A percentile compares a stretch with the other conserved stretches of the same genome.
Evolutionary conservation across 768 basidiomycete genomes (phyloP).

Genomic region (Gautieria morchelliformis): DNA sequence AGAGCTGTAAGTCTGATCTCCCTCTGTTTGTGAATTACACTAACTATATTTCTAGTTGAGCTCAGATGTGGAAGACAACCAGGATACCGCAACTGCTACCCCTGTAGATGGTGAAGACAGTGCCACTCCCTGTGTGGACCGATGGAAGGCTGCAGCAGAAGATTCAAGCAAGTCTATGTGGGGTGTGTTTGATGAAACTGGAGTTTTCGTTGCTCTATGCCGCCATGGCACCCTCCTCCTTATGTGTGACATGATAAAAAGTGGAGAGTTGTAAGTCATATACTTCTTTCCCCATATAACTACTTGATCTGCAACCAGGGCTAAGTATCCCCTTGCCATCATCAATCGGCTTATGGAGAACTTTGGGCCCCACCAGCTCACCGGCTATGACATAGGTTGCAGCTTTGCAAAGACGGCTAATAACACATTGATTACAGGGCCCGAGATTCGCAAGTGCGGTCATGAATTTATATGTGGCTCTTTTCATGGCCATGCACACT

Average conservation of each 20-base stretch:
- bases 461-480: background rate
- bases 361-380: constrained; percentile 8
- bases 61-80: background rate
- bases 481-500: constrained; percentile 16
- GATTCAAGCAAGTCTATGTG: constrained; percentile 24
- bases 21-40: constrained; percentile 14
- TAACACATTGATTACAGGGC: background rate
- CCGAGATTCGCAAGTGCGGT: background rate
- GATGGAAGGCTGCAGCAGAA: background rate
- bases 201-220: constrained; percentile 28
- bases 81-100: constrained; percentile 4
- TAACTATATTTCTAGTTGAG: background rate
- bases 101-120: background rate
- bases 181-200: constrained; percentile 27
- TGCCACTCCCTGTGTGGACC: background rate
- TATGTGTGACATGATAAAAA: constrained; percentile 26
- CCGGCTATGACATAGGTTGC: constrained; percentile 23
- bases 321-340: constrained; percentile 20
- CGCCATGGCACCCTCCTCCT: constrained; percentile 23
- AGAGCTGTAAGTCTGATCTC: too few relatives aligned
- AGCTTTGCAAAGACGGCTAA: constrained; percentile 13
- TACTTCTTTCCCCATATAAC: background rate
- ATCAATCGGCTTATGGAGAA: constrained; percentile 17
- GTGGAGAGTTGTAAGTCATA: constrained; percentile 25
- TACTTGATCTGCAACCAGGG: constrained; percentile 14